Evolutionary conservation across 257 asterid species (phyloP), one percentile per base, ranked within the genome.

Genomic region (Nicotiana knightiana): DNA sequence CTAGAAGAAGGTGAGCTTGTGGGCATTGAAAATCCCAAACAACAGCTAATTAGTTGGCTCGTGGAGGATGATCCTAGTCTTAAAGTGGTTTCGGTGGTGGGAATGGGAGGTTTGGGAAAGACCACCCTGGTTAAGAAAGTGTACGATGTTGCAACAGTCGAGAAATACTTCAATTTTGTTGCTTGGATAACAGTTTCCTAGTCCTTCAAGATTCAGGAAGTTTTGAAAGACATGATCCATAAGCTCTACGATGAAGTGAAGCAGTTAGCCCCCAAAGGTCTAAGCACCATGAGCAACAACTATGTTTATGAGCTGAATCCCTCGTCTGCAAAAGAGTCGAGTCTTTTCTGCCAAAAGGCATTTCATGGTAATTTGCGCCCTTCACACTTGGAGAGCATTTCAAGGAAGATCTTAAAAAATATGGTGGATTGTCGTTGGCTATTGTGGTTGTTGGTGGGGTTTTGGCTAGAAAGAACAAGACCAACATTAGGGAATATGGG

Each of bases 31-130:
- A 43, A 77, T 58, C 89, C 86, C 4, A 89, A 83, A 81, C 10
- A 64, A 26, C 81, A 85, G 35, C 81, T 87, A 15, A 21, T 61
- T 10, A 30, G 63, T 66, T 64, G 59, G 67, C 75, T 86, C 12
- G 24, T 83, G 3, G 82, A 80, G 53, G 86, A 53, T 24, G 79
- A 78, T 80, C 68, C 67, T 9, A 26, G 57, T 55, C 85, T 84
- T 13, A 84, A 84, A n/a, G 86, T 77, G 46, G 62, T 86, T 51
- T 82, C 86, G 5, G 87, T 88, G 12, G 84, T 86, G 67, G 87
- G 87, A 18, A 86, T 88, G 88, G 91, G 86, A 1, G 87, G 91
- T 37, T 57, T 76, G 32, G 88, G 91, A 37, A 88, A 88, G 79
- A 86, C 91, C 43, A 86, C 89, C 24, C 76, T 88, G 48, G 86